phyloP scores from a whole-genome alignment of 352 stramenopile genomes.

The Globisporangium megalacanthum region DNA sequence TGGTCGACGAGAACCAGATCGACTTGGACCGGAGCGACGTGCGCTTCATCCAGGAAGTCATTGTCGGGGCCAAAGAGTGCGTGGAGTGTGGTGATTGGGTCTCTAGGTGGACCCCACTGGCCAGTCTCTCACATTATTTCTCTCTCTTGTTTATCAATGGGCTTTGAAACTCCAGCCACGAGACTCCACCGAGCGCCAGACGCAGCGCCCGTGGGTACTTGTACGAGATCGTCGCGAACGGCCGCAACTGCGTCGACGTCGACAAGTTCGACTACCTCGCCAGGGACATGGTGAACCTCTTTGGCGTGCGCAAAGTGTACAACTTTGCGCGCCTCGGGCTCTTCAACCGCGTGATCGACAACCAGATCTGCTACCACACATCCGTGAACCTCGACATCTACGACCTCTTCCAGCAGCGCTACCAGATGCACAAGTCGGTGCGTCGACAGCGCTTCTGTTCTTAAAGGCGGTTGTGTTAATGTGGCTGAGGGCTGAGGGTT shows the following conservation, averaged over 20 bases:
- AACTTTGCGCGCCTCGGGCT: conserved; percentile 73
- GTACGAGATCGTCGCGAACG: conserved; percentile 91
- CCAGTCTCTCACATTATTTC: no score
- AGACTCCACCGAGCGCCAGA: conserved; percentile 28
- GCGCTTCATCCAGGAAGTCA: conserved; percentile 75
- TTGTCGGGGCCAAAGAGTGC: conserved; percentile 73
- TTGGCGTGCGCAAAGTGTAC: conserved; percentile 72
- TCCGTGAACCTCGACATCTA: conserved; percentile 86
- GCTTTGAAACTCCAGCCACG: conserved; percentile 22
- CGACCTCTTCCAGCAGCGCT: conserved; percentile 87
- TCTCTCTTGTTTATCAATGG: no score
- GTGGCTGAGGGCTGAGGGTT: background rate
- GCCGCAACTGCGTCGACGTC: conserved; percentile 88
- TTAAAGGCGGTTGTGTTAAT: background rate
- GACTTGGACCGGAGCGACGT: conserved; percentile 62
- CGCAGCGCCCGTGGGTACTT: conserved; percentile 65
- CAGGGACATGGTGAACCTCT: conserved; percentile 83
- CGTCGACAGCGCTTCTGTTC: background rate
- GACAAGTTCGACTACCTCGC: conserved; percentile 92
- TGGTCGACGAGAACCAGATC: conserved; percentile 80
- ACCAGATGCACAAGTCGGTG: conserved; percentile 68
- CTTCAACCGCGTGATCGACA: conserved; percentile 82
- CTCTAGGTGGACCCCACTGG: no score
- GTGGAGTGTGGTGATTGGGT: background rate
- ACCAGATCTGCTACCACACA: conserved; percentile 88